Evolutionary conservation across 2,329 filamentous ascomycete genomes (phyloP).

Genomic region (Ceratocystis lukuohia): DNA sequence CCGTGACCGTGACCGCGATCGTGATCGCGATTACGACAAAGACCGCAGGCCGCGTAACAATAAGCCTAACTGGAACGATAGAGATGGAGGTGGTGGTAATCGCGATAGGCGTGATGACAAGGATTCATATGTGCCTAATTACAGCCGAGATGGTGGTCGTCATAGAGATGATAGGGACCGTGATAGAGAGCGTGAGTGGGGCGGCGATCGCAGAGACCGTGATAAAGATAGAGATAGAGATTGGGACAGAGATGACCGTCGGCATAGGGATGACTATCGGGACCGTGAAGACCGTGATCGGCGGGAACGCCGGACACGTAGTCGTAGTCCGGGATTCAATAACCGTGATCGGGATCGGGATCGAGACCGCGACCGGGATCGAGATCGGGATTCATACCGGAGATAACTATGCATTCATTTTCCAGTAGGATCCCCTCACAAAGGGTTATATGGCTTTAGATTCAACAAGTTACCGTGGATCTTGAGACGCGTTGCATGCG

Average conservation of each 20-base stretch:
- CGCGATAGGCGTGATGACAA: slow-evolving; percentile 12
- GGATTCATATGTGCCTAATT: slow-evolving; percentile 16
- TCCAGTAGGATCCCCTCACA: neutral
- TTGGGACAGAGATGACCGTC: slow-evolving; percentile 35
- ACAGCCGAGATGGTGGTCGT: slow-evolving; percentile 24
- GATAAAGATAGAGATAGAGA: slow-evolving; percentile 25
- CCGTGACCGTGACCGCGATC: neutral
- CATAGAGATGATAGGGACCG: slow-evolving; percentile 32
- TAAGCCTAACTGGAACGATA: neutral
- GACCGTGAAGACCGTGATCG: slow-evolving; percentile 31
- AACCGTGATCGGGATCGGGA: slow-evolving; percentile 25
- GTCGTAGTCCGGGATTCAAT: too few relatives aligned
- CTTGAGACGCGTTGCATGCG: too few relatives aligned
- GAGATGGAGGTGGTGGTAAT: slow-evolving; percentile 6
- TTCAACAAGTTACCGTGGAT: neutral
- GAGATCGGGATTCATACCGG: slow-evolving; percentile 30
- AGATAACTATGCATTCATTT: neutral
- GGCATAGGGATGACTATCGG: slow-evolving; percentile 31
- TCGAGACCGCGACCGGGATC: slow-evolving; percentile 22
- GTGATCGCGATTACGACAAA: neutral
- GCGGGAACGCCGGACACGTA: too few relatives aligned
- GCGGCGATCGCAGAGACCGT: slow-evolving; percentile 27
- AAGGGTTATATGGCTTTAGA: too few relatives aligned
- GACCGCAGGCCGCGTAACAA: slow-evolving; percentile 7
- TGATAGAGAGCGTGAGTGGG: slow-evolving; percentile 22